Evolutionary conservation across 1,139 yeast genomes (phyloP), one percentile per base, ranked within the genome.

Genomic region (Komagataea norvegica): DNA sequence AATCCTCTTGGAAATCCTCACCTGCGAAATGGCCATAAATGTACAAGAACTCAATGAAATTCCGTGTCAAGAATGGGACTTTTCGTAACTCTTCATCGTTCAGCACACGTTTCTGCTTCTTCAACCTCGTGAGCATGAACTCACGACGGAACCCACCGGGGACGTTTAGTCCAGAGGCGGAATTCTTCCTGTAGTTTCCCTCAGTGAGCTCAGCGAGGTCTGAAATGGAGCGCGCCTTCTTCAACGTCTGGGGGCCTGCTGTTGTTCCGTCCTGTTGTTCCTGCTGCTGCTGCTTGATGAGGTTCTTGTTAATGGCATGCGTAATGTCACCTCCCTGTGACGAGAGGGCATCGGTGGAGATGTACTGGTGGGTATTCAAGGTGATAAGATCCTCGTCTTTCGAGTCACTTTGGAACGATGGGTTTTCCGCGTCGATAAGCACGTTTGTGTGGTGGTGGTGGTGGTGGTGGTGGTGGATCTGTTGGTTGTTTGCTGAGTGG

Each of bases 11-110:
- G 43, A 83, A 70, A 30, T 78, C 75, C 60, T 83, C 93, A 49
- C 93, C 93, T 1, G 91, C 91, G 60, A 83, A 83, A 64, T 82
- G 89, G 5, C 93, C 93, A 56, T 82, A 82, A 10, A 83, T 70
- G 48, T 82, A 77, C 36, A 83, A 64, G 53, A 83, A 82, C 55
- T 83, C 93, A 47, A 82, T 67, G 48, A 83, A 83, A 56, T 82
- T 82, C 38, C 74, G 68, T 1, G 91, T 79, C 34, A 82, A 57
- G 44, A 79, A 69, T 24, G 76, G 69, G 5, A 63, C 62, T 41
- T 55, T 49, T 22, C 61, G 59, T 18, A 57, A 43, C 23, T 51
- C 52, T 20, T 54, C 54, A 31, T 59, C 60, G 20, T 44, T 62
- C 36, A 47, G 56, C 38, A 51, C 56, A 49, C 63, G 49, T 6